Conservation (phyloP, 441 rosid species). For the Pelargonium citronellum region DNA sequence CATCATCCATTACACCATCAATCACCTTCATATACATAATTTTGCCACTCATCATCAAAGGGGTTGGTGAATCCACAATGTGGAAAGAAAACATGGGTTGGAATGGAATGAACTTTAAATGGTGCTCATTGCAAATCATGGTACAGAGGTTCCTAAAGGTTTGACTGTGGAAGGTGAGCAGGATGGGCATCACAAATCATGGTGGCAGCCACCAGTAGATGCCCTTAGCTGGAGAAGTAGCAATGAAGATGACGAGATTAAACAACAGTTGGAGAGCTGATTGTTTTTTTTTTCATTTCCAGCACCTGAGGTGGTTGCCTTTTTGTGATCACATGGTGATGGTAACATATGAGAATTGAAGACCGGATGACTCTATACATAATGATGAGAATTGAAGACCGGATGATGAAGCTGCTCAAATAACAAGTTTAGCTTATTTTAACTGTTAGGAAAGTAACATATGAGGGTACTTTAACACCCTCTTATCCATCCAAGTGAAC, state of each 20-base stretch:
- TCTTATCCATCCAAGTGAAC: not conserved
- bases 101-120: no score
- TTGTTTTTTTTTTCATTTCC: not conserved
- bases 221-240: not conserved
- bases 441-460: not conserved
- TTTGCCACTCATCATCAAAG: no score
- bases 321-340: no score
- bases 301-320: slow-evolving; percentile 1
- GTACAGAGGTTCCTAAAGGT: no score
- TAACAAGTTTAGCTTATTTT: not conserved
- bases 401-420: not conserved
- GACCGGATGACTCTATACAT: not conserved
- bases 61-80: no score
- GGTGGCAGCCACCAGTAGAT: not conserved
- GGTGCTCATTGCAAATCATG: no score
- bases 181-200: not conserved
- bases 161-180: no score
- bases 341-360: not conserved
- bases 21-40: no score
- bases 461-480: not conserved
- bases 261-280: not conserved
- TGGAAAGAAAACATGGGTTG: no score
- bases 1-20: no score
- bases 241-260: not conserved
- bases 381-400: not conserved